Base-by-base conservation (phyloP, 805 yeast species). In the Kluyveromyces siamensis region DNA sequence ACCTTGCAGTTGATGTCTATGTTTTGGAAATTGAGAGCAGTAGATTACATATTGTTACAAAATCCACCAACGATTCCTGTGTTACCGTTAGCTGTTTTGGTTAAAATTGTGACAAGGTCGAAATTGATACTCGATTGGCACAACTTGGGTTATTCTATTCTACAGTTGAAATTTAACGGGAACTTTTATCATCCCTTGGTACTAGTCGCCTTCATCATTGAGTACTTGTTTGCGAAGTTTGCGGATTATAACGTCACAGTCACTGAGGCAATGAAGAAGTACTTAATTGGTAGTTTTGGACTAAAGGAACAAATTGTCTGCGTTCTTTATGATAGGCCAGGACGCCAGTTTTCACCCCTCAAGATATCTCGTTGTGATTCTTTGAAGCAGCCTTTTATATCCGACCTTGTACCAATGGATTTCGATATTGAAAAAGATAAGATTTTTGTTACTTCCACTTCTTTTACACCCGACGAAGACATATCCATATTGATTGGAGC, bases 381-480 rank as follows among this genome's bases (percentile, higher is more conserved):
- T 8, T 33, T 61, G 27, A 48, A 47, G 30, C 41, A 49, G 17
- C 62, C 54, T 9, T 65, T 76, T 27, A 61, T 75, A 1, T 59
- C 66, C 39, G 58, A 65, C 14, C 71, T 72, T 11, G 41, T 63
- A 9, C 68, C 64, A 19, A 33, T 56, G 8, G 63, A 62, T 16
- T 70, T 70, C 44, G 52, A 64, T 7, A 47, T 55, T 0, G 62
- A 54, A 7, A 68, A 66, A 4, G 85, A 82, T 58, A 80, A 80
- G 54, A 71, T 91, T n/a, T 55, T 93, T 13, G 79, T 91, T 3
- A 83, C 91, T 0, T 84, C 97, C 0, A 91, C 99, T 0, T 88
- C 96, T 1, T 93, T 89, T 63, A 91, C 99, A 0, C 93, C 95
- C 1, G 99, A 93, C 65, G 99, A 93, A 65, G 96, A 93, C 62